Evolutionary conservation across 148 eudicot genomes (phyloP), one percentile per base, ranked within the genome.

Genomic region (Diospyros lotus): DNA sequence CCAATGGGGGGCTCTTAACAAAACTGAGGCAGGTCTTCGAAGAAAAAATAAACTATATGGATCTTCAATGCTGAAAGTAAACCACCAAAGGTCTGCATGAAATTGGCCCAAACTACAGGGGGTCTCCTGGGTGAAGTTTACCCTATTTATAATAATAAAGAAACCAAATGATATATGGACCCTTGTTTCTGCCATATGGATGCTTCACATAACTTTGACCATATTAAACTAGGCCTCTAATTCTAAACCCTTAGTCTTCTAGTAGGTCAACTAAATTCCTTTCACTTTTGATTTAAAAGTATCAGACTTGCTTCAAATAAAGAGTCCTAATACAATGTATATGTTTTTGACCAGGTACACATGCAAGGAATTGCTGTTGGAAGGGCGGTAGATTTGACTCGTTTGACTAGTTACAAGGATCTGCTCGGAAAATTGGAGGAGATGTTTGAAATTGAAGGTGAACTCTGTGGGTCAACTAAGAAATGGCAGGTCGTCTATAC

Each of bases 321-420:
- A 73, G 45, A 51, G 55, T 60, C 68, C 1, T 64, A 8, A 66
- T 17, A 53, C 43, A 56, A 58, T 59, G 28, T 51, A 45, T 73
- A 38, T 54, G 38, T 12, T 28, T 28, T 65, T 76, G n/a, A 45
- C 28, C 86, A 94, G 98, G 98, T 94, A 66, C 98, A 92, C 78
- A 92, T 90, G 98, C 98, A 92, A 84, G 97, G 92, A 39, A 86
- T 90, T 77, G 96, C 97, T 48, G 97, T 94, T 79, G 98, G 98
- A 63, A 81, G 98, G 77, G 96, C 97, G 69, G 92, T 94, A 42
- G 97, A 94, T 78, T 76, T 94, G 76, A 85, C 97, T 9, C 81
- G 81, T 64, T 86, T 90, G 56, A 82, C 83, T 64, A 73, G 94
- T 63, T 94, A 94, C 46, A 90, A 85, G 45, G 88, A 94, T 69